Conservation (phyloP, 2,329 filamentous ascomycete genomes). For the Neonectria neomacrospora region DNA sequence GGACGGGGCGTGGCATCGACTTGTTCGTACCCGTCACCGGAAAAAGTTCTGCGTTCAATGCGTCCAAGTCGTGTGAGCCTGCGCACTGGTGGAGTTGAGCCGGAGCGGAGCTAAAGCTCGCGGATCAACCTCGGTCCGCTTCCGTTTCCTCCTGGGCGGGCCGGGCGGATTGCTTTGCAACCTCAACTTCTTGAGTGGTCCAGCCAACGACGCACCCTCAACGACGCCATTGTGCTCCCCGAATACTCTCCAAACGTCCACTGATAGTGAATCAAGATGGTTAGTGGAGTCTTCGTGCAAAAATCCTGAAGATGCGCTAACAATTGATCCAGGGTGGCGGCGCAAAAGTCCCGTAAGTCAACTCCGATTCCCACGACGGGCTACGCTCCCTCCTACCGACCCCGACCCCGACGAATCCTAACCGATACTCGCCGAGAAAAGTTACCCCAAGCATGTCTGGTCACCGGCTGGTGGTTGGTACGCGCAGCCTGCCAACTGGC, state of each 20-base stretch:
- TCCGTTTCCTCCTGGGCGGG: constrained; percentile 2
- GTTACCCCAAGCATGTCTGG: constrained; percentile 99
- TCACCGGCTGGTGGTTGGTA: constrained; percentile 99
- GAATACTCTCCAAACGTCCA: constrained; percentile 45
- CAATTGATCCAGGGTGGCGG: constrained; percentile 74
- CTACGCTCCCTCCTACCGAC: constrained; percentile 12
- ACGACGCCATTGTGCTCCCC: constrained; percentile 48
- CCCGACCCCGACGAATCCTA: constrained; percentile 23
- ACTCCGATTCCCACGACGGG: constrained; percentile 31
- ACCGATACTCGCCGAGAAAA: constrained; percentile 50
- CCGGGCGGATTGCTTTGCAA: constrained; percentile 16
- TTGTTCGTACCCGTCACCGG: constrained; percentile 35
- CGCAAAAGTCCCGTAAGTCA: constrained; percentile 68
- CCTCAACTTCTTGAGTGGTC: constrained; percentile 21
- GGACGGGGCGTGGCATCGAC: constrained; percentile 26
- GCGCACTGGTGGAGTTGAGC: constrained; percentile 21
- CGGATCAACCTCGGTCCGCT: constrained; percentile 45
- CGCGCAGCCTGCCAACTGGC: constrained; percentile 94
- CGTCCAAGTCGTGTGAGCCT: constrained; percentile 50
- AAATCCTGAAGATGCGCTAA: constrained; percentile 51
- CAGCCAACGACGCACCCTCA: constrained; percentile 28
- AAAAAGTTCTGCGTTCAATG: constrained; percentile 52
- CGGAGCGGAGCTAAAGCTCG: constrained; percentile 5
- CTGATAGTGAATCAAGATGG: constrained; percentile 65
- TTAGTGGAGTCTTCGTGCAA: constrained; percentile 47